These are phyloP conservation scores for Irpex sp. DNA, from an alignment of 1,284 basidiomycete species.

Conservation along the genomic window DNA sequence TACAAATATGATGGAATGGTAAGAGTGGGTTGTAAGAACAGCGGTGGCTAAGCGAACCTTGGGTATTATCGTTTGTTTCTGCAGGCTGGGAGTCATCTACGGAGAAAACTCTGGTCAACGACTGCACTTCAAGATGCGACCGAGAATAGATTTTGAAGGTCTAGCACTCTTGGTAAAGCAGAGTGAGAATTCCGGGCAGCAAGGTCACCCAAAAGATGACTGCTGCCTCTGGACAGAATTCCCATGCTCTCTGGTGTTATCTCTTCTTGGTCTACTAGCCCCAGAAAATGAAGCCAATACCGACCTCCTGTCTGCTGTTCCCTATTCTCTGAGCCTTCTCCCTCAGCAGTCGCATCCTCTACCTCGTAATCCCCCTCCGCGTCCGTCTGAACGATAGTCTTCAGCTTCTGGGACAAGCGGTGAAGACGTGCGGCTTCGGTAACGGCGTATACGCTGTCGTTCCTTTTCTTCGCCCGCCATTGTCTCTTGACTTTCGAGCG, in stretches of 20 bases:
- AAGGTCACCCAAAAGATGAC: too few species aligned
- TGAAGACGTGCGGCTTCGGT: constrained; percentile 81
- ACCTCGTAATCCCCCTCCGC: constrained; percentile 37
- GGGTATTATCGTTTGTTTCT: constrained; percentile 19
- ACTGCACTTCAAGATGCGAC: constrained; percentile 10
- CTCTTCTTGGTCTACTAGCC: constrained; percentile 51
- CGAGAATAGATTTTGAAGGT: constrained; percentile 16
- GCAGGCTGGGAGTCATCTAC: constrained; percentile 27
- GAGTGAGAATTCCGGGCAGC: too few species aligned
- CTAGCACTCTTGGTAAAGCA: neutral
- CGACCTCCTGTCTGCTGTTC: constrained; percentile 53
- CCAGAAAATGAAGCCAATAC: constrained; percentile 57
- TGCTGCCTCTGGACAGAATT: constrained; percentile 3
- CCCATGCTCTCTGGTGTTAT: constrained; percentile 48
- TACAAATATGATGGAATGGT: constrained; percentile 22
- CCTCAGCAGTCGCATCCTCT: constrained; percentile 14
- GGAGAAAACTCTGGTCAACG: constrained; percentile 30
- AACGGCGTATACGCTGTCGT: constrained; percentile 80
- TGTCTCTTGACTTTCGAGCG: constrained; percentile 87
- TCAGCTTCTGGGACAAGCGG: constrained; percentile 73
- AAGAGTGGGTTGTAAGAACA: constrained; percentile 9
- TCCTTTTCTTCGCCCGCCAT: constrained; percentile 83
- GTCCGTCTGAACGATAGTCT: constrained; percentile 39
- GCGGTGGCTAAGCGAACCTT: constrained; percentile 29
- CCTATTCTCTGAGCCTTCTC: constrained; percentile 12